Evolutionary conservation across 805 yeast genomes (phyloP), one percentile per base, ranked within the genome.

Genomic region (Jamesozyma spencerorum): DNA sequence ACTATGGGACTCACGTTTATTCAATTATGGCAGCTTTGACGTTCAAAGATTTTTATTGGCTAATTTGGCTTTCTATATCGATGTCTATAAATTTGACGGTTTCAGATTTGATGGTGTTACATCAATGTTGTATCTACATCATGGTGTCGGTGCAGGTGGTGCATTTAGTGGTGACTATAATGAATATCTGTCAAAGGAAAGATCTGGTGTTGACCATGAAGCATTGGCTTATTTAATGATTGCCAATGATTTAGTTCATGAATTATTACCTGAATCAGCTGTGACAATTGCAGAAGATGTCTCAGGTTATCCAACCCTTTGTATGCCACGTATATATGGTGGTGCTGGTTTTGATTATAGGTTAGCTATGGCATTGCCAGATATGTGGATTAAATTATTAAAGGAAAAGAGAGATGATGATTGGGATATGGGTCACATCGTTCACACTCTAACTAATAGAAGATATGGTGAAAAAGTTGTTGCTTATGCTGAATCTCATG

Each of bases 81-180:
- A 87, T 40, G 85, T 77, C 47, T 90, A 78, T 62, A 71, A 77
- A 42, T 90, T 90, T 61, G 98, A 90, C 55, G 98, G 98, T 4
- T 90, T 88, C 66, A 71, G 98, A 55, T 90, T 90, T 51, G 98
- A 90, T 60, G 98, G 98, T 47, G 96, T 90, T 38, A 90, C 97
- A 18, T 76, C 86, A 40, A 88, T 90, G 95, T 67, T 90, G 27
- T 90, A 90, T 59, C 59, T 72, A 34, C 97, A 90, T 58, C 98
- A 90, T 61, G 98, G 98, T 36, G 74, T 85, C 40, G 92, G 95
- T 41, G 79, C 79, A 36, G 78, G 80, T 32, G 75, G 71, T 43
- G 87, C 87, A 0, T 90, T 90, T 60, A 77, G 87, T 43, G 98
- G 98, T 38, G 87, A 85, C 52, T 90, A 90, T 61, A 78, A 84